Evolutionary conservation across 805 yeast species (phyloP), one percentile per base, ranked within the genome.

Genomic region (Schizosaccharomyces lindneri): DNA sequence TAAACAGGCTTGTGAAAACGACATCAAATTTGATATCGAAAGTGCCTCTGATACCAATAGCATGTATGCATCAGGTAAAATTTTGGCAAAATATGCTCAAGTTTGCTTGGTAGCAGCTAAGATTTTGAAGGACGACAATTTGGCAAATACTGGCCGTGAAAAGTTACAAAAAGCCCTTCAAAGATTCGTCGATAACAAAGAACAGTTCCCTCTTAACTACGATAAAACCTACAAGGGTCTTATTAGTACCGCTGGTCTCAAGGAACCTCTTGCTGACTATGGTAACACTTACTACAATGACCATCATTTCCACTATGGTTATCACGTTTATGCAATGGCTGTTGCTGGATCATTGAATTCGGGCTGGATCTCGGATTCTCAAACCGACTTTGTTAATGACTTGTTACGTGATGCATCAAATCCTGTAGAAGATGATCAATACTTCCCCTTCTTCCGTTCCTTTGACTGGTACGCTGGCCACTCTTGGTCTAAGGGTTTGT

Each of bases 41-140:
- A 77, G 75, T 17, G 78, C 77, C 70, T 77, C 84, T 17, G 73
- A 84, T 67, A 73, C 82, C 7, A 87, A 87, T 64, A 86, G 95
- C 0, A 89, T 88, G 85, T 90, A 90, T 72, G 81, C 86, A 21
- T 79, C 95, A 1, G 98, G 97, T 13, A 90, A 93, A 70, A 77
- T 81, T 29, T 73, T 89, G 60, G 95, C 89, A 66, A 93, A 89
- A 73, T 93, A 85, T 72, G 96, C 97, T 0, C 84, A 85, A 76
- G 78, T 93, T 61, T 75, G 87, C 15, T 84, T 84, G 65, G 87
- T 82, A 9, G 81, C 83, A 43, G 81, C 84, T 62, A 81, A 76
- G 64, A 76, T 90, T 19, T 70, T 90, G 59, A 69, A 79, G 21
- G 84, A 89, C 68, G 68, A 71, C 0, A 70, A 68, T 0, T 71